Base-by-base conservation (phyloP, 441 rosid species). In the Corymbia citriodora region DNA sequence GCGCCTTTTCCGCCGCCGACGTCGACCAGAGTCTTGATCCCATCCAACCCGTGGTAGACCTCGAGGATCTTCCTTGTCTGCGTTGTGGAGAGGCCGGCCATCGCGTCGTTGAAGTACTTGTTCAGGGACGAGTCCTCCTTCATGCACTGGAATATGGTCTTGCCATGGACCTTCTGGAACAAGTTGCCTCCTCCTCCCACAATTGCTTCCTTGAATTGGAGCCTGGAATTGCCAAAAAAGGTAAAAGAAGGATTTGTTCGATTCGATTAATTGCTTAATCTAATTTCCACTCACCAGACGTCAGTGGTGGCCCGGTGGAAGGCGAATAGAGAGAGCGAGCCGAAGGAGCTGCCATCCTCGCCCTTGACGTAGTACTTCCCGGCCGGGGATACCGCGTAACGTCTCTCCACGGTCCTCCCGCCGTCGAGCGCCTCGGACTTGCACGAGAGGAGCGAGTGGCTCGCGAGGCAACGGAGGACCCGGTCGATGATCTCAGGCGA, bases 391-490 rank as follows among this genome's bases (percentile, higher is more conserved):
- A 81, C 29, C 17, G 61, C 52, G 6, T 88, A 88, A 19, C 59
- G 53, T n/a, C 91, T 87, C 89, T 90, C 89, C 36, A 87, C 54
- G 8, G 29, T 57, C 23, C 31, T 59, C 14, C 87, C 55, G 6
- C 40, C 87, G n/a, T 49, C 23, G 40, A 25, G 40, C 19, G 65
- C 55, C 74, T 88, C 31, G 21, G 85, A 61, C 45, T 63, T 19
- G 57, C 17, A 81, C 33, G 59, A 31, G 19, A 88, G 90, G 57
- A 90, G 63, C 14, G 53, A 36, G 83, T 90, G 87, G 90, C 90
- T 88, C 21, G 91, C 82, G 33, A 90, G 87, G 55, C 88, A 87
- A 27, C 89, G 53, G 10, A 90, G 89, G 89, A 90, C 88, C 87
- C 91, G 68, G 36, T 90, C 89, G 9, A 90, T 87, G 83, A 88